Evolutionary conservation across 2,329 filamentous ascomycete genomes (phyloP).

Genomic region (Endothia cerciana): DNA sequence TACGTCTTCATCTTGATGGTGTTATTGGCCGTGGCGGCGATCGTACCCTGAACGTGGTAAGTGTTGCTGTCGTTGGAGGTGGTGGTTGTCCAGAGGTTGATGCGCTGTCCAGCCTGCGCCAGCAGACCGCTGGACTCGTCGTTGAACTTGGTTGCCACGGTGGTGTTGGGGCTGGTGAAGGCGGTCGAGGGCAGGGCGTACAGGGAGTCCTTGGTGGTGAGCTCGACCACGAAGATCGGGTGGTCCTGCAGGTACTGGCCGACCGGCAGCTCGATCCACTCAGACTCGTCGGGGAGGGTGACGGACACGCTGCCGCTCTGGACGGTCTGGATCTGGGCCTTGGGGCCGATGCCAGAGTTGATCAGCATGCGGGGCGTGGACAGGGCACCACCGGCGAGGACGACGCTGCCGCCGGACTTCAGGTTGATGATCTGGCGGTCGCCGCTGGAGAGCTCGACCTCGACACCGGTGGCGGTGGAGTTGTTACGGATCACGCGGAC

Average conservation of each 20-base stretch:
- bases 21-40: slow-evolving; percentile 46
- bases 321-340: slow-evolving; percentile 31
- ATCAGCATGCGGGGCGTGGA: slow-evolving; percentile 32
- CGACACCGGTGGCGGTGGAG: slow-evolving; percentile 33
- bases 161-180: slow-evolving; percentile 37
- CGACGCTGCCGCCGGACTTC: slow-evolving; percentile 32
- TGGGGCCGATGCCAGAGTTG: slow-evolving; percentile 30
- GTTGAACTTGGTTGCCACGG: slow-evolving; percentile 41
- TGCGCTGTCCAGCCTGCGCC: slow-evolving; percentile 49
- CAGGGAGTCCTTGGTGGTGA: slow-evolving; percentile 35
- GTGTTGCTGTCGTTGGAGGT: slow-evolving; percentile 45
- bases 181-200: slow-evolving; percentile 28
- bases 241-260: slow-evolving; percentile 33
- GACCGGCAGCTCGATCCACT: slow-evolving; percentile 36
- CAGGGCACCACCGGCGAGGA: slow-evolving; percentile 34
- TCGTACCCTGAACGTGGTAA: slow-evolving; percentile 50
- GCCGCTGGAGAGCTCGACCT: slow-evolving; percentile 31
- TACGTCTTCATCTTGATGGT: slow-evolving; percentile 53
- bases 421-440: slow-evolving; percentile 34
- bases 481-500: slow-evolving; percentile 32
- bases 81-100: slow-evolving; percentile 52
- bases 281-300: slow-evolving; percentile 32
- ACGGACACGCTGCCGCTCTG: slow-evolving; percentile 26
- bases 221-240: slow-evolving; percentile 34
- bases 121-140: slow-evolving; percentile 43